These are phyloP conservation scores for Candida wancherniae DNA, from an alignment of 805 yeast species.

Conservation along the genomic window DNA sequence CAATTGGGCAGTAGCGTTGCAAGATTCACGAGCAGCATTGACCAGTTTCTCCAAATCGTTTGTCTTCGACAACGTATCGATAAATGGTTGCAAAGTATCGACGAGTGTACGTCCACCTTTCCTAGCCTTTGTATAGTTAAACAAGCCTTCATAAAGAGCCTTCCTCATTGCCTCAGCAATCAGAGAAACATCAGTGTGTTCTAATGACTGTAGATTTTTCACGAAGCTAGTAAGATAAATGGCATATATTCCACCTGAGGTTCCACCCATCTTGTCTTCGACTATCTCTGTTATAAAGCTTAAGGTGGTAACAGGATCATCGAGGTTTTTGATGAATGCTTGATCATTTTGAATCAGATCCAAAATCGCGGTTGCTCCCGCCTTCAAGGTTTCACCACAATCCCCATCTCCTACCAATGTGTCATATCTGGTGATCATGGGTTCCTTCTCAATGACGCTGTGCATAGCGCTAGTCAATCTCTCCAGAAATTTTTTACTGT, in stretches of 20 bases:
- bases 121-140: constrained; percentile 84
- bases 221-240: constrained; percentile 79
- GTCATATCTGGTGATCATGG: constrained; percentile 78
- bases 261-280: constrained; percentile 95
- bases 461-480: constrained; percentile 44
- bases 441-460: constrained; percentile 46
- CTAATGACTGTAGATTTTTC: constrained; percentile 34
- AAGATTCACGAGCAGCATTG: constrained; percentile 67
- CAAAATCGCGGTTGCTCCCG: constrained; percentile 73
- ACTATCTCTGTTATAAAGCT: constrained; percentile 76
- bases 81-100: constrained; percentile 87
- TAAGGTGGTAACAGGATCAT: constrained; percentile 54
- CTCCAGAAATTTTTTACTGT: constrained; percentile 43
- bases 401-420: constrained; percentile 95
- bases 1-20: constrained; percentile 65
- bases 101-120: constrained; percentile 84
- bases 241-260: constrained; percentile 90
- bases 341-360: constrained; percentile 41
- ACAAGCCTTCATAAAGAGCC: constrained; percentile 66
- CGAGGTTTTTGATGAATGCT: constrained; percentile 22
- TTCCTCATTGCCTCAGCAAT: constrained; percentile 47
- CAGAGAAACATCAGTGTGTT: constrained; percentile 28
- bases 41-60: constrained; percentile 57
- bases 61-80: constrained; percentile 50
- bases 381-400: constrained; percentile 86